Conservation (phyloP, 164 flowering plant genomes). For the Macadamia tetraphylla region DNA sequence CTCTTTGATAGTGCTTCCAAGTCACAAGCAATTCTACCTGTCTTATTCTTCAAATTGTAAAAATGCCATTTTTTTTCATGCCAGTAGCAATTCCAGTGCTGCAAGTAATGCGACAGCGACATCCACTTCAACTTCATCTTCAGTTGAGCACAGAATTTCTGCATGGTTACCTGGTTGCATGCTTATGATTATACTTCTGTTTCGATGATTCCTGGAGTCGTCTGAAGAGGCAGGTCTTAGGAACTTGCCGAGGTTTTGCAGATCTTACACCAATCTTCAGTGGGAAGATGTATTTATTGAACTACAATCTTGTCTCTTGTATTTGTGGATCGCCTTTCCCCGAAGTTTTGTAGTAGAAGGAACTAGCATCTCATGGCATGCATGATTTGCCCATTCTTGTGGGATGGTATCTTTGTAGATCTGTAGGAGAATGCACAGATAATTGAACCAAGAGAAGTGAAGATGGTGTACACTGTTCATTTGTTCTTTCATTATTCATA, state of each 20-base stretch:
- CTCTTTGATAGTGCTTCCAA: neutral
- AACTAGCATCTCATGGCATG: too few species aligned
- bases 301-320: too few species aligned
- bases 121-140: slow-evolving; percentile 25
- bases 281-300: too few species aligned
- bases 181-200: slow-evolving; percentile 12
- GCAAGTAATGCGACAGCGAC: slow-evolving; percentile 43
- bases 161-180: slow-evolving; percentile 19
- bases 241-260: neutral
- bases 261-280: neutral
- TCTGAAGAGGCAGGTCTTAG: neutral
- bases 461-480: too few species aligned
- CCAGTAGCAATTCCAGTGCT: slow-evolving; percentile 45
- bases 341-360: too few species aligned
- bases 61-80: neutral
- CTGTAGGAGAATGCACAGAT: too few species aligned
- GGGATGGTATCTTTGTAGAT: too few species aligned
- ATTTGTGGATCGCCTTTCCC: too few species aligned
- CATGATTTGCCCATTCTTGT: too few species aligned
- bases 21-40: neutral
- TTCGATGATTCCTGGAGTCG: slow-evolving; percentile 4
- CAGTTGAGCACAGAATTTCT: slow-evolving; percentile 7
- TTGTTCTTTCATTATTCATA: too few species aligned
- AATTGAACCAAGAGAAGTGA: too few species aligned
- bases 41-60: neutral